phyloP scores from a whole-genome alignment of 1,284 basidiomycete genomes.

The Cutaneotrichosporon cavernicola region DNA sequence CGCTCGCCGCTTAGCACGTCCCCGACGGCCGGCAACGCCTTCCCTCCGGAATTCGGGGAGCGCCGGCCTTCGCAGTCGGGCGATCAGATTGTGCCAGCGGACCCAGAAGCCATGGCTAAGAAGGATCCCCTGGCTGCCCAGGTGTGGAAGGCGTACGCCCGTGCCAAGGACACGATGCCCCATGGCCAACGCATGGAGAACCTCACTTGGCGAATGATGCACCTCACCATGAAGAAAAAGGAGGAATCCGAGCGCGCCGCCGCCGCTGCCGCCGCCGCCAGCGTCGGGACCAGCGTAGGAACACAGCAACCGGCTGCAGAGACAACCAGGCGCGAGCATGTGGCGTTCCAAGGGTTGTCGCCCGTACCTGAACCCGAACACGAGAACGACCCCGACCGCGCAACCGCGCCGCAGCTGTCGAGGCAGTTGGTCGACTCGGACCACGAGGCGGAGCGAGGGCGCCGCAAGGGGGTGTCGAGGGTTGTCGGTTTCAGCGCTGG shows the following conservation, averaged over 20 bases:
- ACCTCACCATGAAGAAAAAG: conserved; percentile 70
- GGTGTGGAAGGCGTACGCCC: conserved; percentile 95
- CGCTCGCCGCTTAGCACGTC: conserved; percentile 37
- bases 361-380: conserved; percentile 5
- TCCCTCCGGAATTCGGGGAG: conserved; percentile 23
- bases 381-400: neutral
- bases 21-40: conserved; percentile 16
- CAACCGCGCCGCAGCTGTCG: neutral
- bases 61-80: conserved; percentile 38
- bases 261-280: conserved; percentile 9
- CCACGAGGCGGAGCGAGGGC: conserved; percentile 55
- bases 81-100: conserved; percentile 28
- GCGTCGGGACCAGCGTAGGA: neutral
- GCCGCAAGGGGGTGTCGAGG: conserved; percentile 54
- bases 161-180: conserved; percentile 79
- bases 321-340: conserved; percentile 1
- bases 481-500: conserved; percentile 55
- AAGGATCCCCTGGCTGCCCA: conserved; percentile 90
- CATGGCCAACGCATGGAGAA: conserved; percentile 97
- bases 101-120: conserved; percentile 51
- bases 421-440: conserved; percentile 1
- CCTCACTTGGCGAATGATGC: conserved; percentile 97
- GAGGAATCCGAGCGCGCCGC: conserved; percentile 25
- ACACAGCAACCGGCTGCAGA: neutral
- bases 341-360: conserved; percentile 7